Base-by-base conservation (phyloP, 495 filamentous ascomycete species). In the Apiosordaria backusii region DNA sequence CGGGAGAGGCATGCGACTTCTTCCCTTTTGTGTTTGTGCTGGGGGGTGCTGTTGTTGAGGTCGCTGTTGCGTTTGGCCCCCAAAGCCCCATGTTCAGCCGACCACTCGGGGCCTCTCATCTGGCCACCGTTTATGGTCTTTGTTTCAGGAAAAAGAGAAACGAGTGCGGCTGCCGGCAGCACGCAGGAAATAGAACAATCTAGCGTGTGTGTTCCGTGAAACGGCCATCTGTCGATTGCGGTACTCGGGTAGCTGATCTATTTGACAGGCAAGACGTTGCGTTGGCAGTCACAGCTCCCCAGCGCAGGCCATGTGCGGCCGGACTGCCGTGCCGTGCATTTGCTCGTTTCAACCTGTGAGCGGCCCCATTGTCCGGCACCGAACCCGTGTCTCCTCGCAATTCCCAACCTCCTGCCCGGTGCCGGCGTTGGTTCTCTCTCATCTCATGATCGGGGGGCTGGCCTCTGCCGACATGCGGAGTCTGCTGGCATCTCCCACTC, bases 101-200 rank as follows among this genome's bases (percentile, higher is more conserved):
- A 23, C 52, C 52, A 23, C 52, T 55, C 22, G 19, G 52, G n/a
- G n/a, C n/a, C 52, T 23, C 22, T 55, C 21, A 55, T n/a, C n/a
- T 18, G 52, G 52, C 52, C 52, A 18, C 52, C 18, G 52, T 55
- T 55, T 4, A 21, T 55, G 52, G 52, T 6, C 52, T 23, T 55
- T 55, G 52, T 55, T 55, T 55, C 52, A 23, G 22, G 10, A 55
- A 55, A 23, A 13, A n/a, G 52, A n/a, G 52, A 55, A 55, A 55
- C 52, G 21, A 19, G 15, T 55, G 52, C 52, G 52, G 22, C 52
- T 19, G 22, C n/a, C 52, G 22, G 52, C 52, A 55, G 52, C n/a
- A 55, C 52, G 22, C 52, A 55, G n/a, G 22, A 23, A 55, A 55
- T 55, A 55, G 52, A 55, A 55, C 52, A 23, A 45, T 45, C 35